These are phyloP conservation scores for Claviceps cyperi DNA, from an alignment of 2,329 filamentous ascomycete species.

Conservation along the genomic window DNA sequence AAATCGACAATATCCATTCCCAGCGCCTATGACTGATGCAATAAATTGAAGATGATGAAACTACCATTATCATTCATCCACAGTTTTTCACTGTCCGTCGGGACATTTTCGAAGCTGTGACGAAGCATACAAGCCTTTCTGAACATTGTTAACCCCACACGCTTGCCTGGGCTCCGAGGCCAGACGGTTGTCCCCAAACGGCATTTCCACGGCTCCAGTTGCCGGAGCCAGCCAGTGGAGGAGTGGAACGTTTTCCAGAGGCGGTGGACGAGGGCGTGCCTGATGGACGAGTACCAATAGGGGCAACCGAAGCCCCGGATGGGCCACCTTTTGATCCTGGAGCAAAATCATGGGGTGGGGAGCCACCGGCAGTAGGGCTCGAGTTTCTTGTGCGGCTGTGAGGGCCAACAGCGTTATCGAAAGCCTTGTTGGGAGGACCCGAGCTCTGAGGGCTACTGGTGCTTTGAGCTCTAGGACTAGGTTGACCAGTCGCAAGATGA, in stretches of 20 bases:
- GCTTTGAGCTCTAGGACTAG: constrained; percentile 61
- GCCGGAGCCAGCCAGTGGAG: constrained; percentile 77
- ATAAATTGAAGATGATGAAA: not conserved
- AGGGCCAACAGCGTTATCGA: constrained; percentile 39
- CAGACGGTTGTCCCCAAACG: constrained; percentile 74
- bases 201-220: constrained; percentile 70
- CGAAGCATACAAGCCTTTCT: not conserved
- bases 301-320: constrained; percentile 57
- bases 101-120: not conserved
- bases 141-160: constrained; percentile 65
- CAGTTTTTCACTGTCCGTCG: not conserved
- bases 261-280: constrained; percentile 34
- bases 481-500: constrained; percentile 26
- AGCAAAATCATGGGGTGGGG: constrained; percentile 55
- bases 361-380: constrained; percentile 56
- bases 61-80: not conserved
- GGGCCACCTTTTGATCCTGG: constrained; percentile 38
- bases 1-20: constrained; percentile 5
- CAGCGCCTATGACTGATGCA: constrained; percentile 4
- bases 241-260: constrained; percentile 66
- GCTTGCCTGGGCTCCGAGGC: constrained; percentile 75
- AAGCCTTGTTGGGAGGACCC: constrained; percentile 40
- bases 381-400: constrained; percentile 72
- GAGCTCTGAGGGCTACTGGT: constrained; percentile 67
- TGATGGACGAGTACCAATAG: constrained; percentile 80